phyloP scores from a whole-genome alignment of 345 rosid species.

The Hibiscus trionum region DNA sequence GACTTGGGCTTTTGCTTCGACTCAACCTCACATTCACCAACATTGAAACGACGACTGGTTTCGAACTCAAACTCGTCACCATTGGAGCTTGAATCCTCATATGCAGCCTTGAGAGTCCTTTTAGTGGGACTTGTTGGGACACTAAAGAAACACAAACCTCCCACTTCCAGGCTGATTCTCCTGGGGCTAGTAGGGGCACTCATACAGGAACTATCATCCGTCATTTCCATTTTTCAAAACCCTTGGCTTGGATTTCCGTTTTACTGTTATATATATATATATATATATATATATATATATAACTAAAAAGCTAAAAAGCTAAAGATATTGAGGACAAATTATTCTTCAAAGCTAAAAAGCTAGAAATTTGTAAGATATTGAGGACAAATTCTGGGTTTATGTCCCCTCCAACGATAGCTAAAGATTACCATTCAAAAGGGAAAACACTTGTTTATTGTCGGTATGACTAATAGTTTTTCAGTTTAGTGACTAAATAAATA shows the following conservation, averaged over 20 bases:
- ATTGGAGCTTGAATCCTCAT: constrained; percentile 8
- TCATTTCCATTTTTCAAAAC: no score
- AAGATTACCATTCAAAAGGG: constrained; percentile 1
- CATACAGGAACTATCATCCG: constrained; percentile 2
- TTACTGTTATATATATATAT: neutral
- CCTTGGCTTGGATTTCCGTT: neutral
- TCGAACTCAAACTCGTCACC: constrained; percentile 31
- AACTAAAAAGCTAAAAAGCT: neutral
- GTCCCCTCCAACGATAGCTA: neutral
- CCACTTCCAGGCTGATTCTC: constrained; percentile 2
- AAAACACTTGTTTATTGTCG: neutral
- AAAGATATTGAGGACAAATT: neutral
- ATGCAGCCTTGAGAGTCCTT: neutral
- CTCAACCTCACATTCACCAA: neutral
- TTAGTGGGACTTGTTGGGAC: constrained; percentile 22
- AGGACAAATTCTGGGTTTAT: constrained; percentile 10
- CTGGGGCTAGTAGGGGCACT: constrained; percentile 33
- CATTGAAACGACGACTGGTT: constrained; percentile 19
- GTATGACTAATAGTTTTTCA: neutral
- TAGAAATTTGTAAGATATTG: neutral
- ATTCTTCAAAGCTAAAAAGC: neutral
- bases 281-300: neutral
- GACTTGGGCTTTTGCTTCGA: neutral
- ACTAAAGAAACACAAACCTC: constrained; percentile 17
- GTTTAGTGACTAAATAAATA: neutral